Percentiles rank a stretch among this genome's conserved stretches.
Conservation (phyloP, 2,329 filamentous ascomycete genomes). For the Aspergillus amoenus region DNA sequence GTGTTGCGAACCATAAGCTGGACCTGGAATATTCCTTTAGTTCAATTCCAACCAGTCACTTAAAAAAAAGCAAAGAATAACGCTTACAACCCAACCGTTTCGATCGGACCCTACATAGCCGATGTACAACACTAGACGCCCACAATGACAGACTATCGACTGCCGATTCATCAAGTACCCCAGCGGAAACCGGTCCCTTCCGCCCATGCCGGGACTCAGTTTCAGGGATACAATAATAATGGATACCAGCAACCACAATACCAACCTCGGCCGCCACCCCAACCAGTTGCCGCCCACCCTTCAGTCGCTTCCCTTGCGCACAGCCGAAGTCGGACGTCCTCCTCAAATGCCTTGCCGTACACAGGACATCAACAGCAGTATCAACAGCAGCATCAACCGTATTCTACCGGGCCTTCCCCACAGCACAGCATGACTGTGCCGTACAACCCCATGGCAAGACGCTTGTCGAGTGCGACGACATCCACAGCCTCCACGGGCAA, state of each 20-base stretch:
- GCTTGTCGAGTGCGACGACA: slow-evolving; percentile 41
- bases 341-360: slow-evolving; percentile 34
- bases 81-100: neutral
- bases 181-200: slow-evolving; percentile 30
- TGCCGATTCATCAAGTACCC: slow-evolving; percentile 36
- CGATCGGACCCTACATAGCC: slow-evolving; percentile 25
- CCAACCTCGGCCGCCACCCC: slow-evolving; percentile 13
- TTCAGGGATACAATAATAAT: slow-evolving; percentile 32
- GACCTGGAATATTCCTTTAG: neutral
- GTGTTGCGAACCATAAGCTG: neutral
- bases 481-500: slow-evolving; percentile 42
- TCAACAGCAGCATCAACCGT: slow-evolving; percentile 21
- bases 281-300: slow-evolving; percentile 28
- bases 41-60: neutral
- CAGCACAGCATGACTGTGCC: slow-evolving; percentile 29
- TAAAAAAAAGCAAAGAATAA: slow-evolving; percentile 9
- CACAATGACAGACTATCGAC: slow-evolving; percentile 40
- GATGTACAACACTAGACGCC: slow-evolving; percentile 26
- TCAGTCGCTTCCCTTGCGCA: slow-evolving; percentile 27
- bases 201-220: slow-evolving; percentile 25
- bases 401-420: slow-evolving; percentile 25
- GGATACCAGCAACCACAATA: slow-evolving; percentile 22
- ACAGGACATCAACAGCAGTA: slow-evolving; percentile 17
- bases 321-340: slow-evolving; percentile 42
- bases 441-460: slow-evolving; percentile 28